Evolutionary conservation across 805 yeast species (phyloP).

Genomic region (Candida loeiensis): DNA sequence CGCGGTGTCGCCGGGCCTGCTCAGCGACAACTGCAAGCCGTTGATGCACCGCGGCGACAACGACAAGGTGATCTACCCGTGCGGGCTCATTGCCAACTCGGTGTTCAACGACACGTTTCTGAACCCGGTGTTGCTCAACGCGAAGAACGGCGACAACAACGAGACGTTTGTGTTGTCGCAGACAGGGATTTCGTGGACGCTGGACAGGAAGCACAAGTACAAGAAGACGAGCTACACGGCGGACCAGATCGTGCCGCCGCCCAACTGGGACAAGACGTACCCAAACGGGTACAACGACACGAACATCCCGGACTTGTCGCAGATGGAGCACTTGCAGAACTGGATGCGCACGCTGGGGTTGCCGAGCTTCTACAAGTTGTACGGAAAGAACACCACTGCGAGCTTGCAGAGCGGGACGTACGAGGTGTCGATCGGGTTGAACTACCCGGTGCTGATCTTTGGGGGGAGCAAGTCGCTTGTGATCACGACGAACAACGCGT

Average conservation of each 20-base stretch:
- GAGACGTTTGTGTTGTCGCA: conserved; percentile 44
- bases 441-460: conserved; percentile 77
- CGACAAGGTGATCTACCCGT: conserved; percentile 64
- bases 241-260: conserved; percentile 84
- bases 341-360: conserved; percentile 98
- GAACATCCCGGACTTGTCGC: conserved; percentile 71
- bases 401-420: conserved; percentile 65
- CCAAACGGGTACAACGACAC: conserved; percentile 88
- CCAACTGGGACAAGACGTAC: conserved; percentile 74
- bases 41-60: conserved; percentile 27
- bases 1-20: conserved; percentile 50
- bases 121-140: conserved; percentile 45
- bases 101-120: conserved; percentile 83
- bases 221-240: conserved; percentile 68
- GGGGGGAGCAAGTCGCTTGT: conserved; percentile 89
- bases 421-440: conserved; percentile 59
- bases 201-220: conserved; percentile 65
- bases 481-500: conserved; percentile 72
- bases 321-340: conserved; percentile 84
- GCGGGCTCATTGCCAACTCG: conserved; percentile 94
- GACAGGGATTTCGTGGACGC: conserved; percentile 77
- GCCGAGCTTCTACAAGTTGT: conserved; percentile 83
- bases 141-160: conserved; percentile 41
- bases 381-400: conserved; percentile 63
- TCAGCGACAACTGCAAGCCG: conserved; percentile 43